These are phyloP conservation scores for Cladophialophora bantiana DNA, from an alignment of 2,329 filamentous ascomycete genomes.

Conservation along the genomic window DNA sequence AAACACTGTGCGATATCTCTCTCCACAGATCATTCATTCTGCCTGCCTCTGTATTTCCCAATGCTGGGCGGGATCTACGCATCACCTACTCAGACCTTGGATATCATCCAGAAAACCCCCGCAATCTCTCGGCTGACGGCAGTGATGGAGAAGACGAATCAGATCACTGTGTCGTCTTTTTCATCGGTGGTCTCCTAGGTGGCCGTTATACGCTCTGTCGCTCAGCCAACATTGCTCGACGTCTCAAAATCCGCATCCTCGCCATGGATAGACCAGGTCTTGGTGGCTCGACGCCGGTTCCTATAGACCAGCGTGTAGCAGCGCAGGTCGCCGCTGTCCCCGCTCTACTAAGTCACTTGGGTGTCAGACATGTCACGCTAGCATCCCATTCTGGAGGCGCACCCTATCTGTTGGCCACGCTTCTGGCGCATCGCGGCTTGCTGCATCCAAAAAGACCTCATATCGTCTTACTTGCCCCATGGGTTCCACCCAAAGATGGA, in stretches of 20 bases:
- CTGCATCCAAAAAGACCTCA: constrained; percentile 17
- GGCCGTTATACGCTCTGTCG: constrained; percentile 14
- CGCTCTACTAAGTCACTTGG: constrained; percentile 17
- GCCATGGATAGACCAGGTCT: constrained; percentile 17
- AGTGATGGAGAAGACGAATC: not conserved
- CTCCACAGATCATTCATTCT: constrained; percentile 19
- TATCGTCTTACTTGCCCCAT: constrained; percentile 16
- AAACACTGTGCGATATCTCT: constrained; percentile 14
- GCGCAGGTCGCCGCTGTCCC: constrained; percentile 12
- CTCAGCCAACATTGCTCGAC: constrained; percentile 7
- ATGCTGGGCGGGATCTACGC: constrained; percentile 3
- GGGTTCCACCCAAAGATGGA: constrained; percentile 6
- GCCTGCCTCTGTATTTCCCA: constrained; percentile 11
- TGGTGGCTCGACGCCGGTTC: constrained; percentile 12
- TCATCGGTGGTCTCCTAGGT: constrained; percentile 21
- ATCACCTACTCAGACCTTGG: constrained; percentile 23
- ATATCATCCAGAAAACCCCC: not conserved
- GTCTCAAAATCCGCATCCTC: constrained; percentile 18
- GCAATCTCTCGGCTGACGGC: not conserved
- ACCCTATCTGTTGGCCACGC: constrained; percentile 7
- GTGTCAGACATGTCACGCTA: constrained; percentile 19
- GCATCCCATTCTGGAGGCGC: constrained; percentile 20
- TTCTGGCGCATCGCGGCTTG: constrained; percentile 9
- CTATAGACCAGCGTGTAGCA: constrained; percentile 17
- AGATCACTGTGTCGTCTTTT: constrained; percentile 16